Base-by-base conservation (phyloP, 1,139 yeast species). In the Lizanozyma gosingica region DNA sequence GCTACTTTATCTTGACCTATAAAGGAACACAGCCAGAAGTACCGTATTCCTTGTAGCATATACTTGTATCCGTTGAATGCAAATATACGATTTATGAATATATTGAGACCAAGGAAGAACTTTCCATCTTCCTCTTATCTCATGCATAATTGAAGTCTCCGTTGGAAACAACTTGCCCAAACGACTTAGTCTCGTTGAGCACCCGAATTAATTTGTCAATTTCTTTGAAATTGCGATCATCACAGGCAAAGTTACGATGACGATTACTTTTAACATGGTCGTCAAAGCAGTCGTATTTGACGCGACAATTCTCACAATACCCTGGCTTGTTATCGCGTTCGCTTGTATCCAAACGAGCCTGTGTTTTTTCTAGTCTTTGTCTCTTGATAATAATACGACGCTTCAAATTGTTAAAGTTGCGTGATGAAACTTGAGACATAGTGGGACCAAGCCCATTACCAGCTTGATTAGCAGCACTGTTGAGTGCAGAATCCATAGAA, bases 231-330 rank as follows among this genome's bases (percentile, higher is more conserved):
- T 90, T 85, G 15, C 64, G 59, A 50, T 77, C 78, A 51, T 84
- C 80, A 40, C 70, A 64, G 3, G 98, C 97, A 65, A 87, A 90
- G 43, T 78, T 76, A 37, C 85, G 71, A 59, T 94, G 99, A 50
- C 83, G 77, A 38, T 76, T 76, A 17, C 87, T 72, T 29, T 56
- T 55, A 39, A 87, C 75, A 56, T 92, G 99, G 41, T 78, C 86
- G 27, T 80, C 84, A 55, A 90, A 82, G 50, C 78, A 76, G 40
- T 84, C 90, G 55, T 85, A 92, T 55, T 83, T 83, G 48, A 83
- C 86, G 32, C 94, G 73, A 60, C 99, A 92, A 59, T 92, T 94
- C 56, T 92, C 99, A 63, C 98, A 92, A 60, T 85, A 87, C 0
- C 95, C 95, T 1, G 80, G 73, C 35, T 61, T 40, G 8, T 4